Evolutionary conservation across 2,329 filamentous ascomycete genomes (phyloP).

Genomic region (Apiospora phragmitis): DNA sequence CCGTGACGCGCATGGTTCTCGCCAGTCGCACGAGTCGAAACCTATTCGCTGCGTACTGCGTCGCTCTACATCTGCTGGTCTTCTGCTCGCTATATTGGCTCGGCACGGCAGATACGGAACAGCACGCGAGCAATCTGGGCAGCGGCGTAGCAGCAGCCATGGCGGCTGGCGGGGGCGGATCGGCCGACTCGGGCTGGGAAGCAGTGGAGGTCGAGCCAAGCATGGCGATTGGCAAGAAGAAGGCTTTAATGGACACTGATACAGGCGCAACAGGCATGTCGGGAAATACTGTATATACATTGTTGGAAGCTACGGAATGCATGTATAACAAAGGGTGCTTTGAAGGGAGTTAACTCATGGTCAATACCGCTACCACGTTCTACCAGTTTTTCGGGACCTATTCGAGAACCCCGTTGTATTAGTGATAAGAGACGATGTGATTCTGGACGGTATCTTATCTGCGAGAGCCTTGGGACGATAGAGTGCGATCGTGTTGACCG

Average conservation of each 20-base stretch:
- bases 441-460: neutral
- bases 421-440: neutral
- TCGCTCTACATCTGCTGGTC: conserved; percentile 83
- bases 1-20: conserved; percentile 85
- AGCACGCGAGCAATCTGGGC: conserved; percentile 59
- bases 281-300: neutral
- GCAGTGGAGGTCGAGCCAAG: conserved; percentile 29
- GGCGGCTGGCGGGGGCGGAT: conserved; percentile 39
- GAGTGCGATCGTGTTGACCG: neutral
- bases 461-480: neutral
- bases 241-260: conserved; percentile 43
- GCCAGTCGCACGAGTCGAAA: conserved; percentile 90
- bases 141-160: conserved; percentile 47
- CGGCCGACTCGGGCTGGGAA: conserved; percentile 33
- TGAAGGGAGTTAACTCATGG: neutral
- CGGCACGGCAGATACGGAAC: conserved; percentile 66
- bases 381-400: neutral
- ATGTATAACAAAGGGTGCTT: conserved; percentile 5
- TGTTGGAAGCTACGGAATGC: neutral
- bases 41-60: conserved; percentile 88
- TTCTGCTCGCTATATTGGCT: conserved; percentile 87
- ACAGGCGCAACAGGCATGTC: neutral
- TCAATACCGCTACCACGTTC: neutral
- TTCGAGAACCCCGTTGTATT: neutral
- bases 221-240: conserved; percentile 66